Conservation (phyloP, 768 basidiomycete species). For the Xerocomellus chrysenteron region DNA sequence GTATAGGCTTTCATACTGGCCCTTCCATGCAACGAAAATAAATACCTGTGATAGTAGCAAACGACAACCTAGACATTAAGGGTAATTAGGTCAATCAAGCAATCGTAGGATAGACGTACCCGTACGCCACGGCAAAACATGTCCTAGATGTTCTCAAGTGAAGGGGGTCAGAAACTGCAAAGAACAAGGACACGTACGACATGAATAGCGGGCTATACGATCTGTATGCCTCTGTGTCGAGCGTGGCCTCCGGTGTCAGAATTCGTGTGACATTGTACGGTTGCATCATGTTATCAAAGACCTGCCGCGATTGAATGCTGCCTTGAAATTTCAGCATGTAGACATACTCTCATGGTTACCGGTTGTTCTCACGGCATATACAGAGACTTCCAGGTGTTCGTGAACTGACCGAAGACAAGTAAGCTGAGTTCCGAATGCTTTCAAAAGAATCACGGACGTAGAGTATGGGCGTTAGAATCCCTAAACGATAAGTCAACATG, state of each 20-base stretch:
- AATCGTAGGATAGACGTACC: slow-evolving; percentile 9
- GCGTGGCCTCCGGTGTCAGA: slow-evolving; percentile 49
- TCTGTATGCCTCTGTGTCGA: slow-evolving; percentile 53
- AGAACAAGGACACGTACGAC: slow-evolving; percentile 32
- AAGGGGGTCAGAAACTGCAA: slow-evolving; percentile 4
- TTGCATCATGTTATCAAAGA: slow-evolving; percentile 59
- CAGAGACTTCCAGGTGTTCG: slow-evolving; percentile 58
- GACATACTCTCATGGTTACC: not conserved
- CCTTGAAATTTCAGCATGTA: not conserved
- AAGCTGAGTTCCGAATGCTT: slow-evolving; percentile 20
- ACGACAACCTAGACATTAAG: slow-evolving; percentile 68
- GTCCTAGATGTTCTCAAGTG: slow-evolving; percentile 13
- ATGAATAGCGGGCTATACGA: slow-evolving; percentile 62
- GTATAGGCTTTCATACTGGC: not conserved
- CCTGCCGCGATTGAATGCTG: slow-evolving; percentile 58
- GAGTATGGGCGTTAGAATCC: slow-evolving; percentile 36
- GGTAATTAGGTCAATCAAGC: slow-evolving; percentile 18
- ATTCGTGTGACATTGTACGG: slow-evolving; percentile 61
- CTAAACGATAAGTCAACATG: slow-evolving; percentile 10
- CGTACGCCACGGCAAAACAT: slow-evolving; percentile 32
- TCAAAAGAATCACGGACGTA: slow-evolving; percentile 52
- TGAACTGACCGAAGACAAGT: slow-evolving; percentile 40
- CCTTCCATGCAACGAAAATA: not conserved
- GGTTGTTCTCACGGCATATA: slow-evolving; percentile 53
- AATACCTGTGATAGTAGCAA: slow-evolving; percentile 73